Evolutionary conservation across 169 alveolate species (phyloP), one percentile per base, ranked within the genome.

Genomic region (Eimeria brunetti): DNA sequence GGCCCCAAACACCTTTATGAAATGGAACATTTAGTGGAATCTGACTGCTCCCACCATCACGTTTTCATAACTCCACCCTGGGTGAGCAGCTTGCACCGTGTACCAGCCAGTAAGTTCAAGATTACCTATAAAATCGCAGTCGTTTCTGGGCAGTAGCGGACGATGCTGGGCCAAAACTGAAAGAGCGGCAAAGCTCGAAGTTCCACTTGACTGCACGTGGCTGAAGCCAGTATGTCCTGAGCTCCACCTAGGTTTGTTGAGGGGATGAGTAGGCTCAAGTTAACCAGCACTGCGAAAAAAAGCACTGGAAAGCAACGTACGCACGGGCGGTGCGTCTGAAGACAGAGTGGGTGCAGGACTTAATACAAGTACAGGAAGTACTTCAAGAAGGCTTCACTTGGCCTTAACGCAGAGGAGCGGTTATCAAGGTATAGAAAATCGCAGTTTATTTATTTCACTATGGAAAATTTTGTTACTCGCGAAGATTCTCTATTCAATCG

Each of bases 101-200:
- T 46, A 12, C 64, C 86, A 76, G 86, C 86, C 86, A 76, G 86
- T 76, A 76, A 44, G 86, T 24, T 41, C 22, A 46, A 36, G 8
- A 69, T 36, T 3, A 0, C 51, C 9, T 49, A 36, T 5, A 0
- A 69, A 51, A 24, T n/a, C 24, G 51, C n/a, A 30, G 49, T 69
- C 46, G 38, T 27, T 8, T 69, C 36, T 12, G 80, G 51, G 1
- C 51, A 24, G 12, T 36, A 5, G n/a, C n/a, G 24, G 80, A 36
- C n/a, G 51, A 16, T 36, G 24, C 12, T 36, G 51, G 80, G 51
- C 51, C 12, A 24, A 14, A n/a, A 14, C 51, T 36, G 51, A 20
- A n/a, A 36, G 12, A 14, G 51, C n/a, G 27, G 51, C 18, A 46
- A n/a, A 67, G 76, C 76, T 36, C n/a, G 80, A 69, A 33, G 80